Evolutionary conservation across 352 stramenopile genomes (phyloP), one percentile per base, ranked within the genome.

Genomic region (Pythium dissotocum): DNA sequence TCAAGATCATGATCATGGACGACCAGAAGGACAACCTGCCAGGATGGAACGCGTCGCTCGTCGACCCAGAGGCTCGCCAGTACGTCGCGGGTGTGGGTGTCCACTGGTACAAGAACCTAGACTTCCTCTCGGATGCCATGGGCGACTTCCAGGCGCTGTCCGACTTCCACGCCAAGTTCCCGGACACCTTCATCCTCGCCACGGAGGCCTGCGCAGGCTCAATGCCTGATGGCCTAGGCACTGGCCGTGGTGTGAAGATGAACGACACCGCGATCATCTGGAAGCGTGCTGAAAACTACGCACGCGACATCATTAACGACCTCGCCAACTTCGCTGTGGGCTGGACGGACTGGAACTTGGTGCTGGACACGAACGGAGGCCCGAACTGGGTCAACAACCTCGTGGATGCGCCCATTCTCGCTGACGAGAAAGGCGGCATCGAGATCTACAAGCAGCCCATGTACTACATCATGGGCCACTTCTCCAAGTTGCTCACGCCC

Each of bases 321-420:
- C 60, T 97, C 18, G 76, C 79, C 56, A 93, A 92, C 73, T 87
- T 85, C 61, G 83, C 87, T 10, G 71, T 74, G 2, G 88, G 85
- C 14, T 98, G 89, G 88, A 92, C 75, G 32, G 88, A 97, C 77
- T 97, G 89, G 87, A 97, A 97, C 65, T 57, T 97, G 33, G 71
- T 84, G 59, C 80, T 98, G n/a, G 78, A 92, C 72, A 82, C 72
- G 35, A 76, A 59, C 9, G 82, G 82, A 46, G 91, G 89, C 0
- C 91, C 91, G 6, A 94, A 84, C 44, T 93, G 90, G 81, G 71
- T 79, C 24, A 58, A 73, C 28, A 95, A 96, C 64, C 24, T 75
- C 6, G 73, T 90, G 24, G 89, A 96, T 48, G 72, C 86, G 14
- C 85, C 88, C 0, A 91, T 96, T 61, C 57, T 95, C 26, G 70